Base-by-base conservation (phyloP, 768 basidiomycete species). In the Boletus pseudopeckii region DNA sequence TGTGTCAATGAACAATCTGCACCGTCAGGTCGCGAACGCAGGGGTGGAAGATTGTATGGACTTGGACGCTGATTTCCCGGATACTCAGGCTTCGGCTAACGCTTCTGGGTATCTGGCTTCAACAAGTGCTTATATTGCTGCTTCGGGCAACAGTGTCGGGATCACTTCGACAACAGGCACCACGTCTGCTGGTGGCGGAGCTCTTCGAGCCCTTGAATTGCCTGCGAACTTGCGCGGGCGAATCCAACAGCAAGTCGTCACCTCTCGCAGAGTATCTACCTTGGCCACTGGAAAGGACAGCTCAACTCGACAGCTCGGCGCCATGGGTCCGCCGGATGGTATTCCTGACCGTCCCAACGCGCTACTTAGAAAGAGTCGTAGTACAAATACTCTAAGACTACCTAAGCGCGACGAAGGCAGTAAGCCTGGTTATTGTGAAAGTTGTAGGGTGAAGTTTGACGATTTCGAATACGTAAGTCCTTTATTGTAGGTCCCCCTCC, bases 361-460 rank as follows among this genome's bases (percentile, higher is more conserved):
- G 41, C 48, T 72, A 26, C 72, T 93, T 46, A 79, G 82, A 64
- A 92, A 89, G 72, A 88, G 88, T 65, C 82, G 83, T 58, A 92
- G 90, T 60, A 91, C 88, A 48, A 89, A 89, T 65, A 89, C 86
- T 2, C 71, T 92, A 44, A 78, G 80, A 63, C 74, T 89, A 51
- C 84, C 88, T 8, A 85, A 82, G 64, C 83, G 90, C 37, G 90
- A 93, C 53, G 92, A 96, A 73, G 85, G 84, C 17, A 83, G 80
- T 57, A 98, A 97, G 64, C 88, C 95, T 5, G 97, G 97, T 5
- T 98, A 98, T 71, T 99, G 97, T 70, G 97, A 99, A 71, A 95
- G 93, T 67, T 99, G 97, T 70, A 82, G 96, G 37, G 65, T 79
- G 52, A 92, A 92, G 70, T 99, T 95, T 64, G 85, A 88, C 0